Evolutionary conservation across 805 yeast species (phyloP), one percentile per base, ranked within the genome.

Genomic region (Candida wancherniae): DNA sequence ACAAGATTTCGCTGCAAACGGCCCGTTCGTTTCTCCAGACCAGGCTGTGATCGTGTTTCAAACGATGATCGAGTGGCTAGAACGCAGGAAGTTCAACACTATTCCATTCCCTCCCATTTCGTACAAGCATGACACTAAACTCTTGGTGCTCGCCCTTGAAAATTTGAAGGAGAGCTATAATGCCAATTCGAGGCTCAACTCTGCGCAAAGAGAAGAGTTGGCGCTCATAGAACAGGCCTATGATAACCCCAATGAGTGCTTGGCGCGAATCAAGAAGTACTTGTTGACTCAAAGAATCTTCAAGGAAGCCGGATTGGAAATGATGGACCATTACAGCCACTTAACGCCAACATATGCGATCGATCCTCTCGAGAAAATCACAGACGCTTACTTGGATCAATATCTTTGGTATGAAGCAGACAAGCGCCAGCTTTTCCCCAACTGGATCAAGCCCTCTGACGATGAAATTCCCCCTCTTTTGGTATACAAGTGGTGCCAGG

Each of bases 401-500:
- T 92, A 90, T 47, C 61, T 92, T 26, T 92, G 97, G 96, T 90
- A 83, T 57, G 97, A 92, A 52, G 90, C 92, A 7, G 95, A 85
- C 33, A 79, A 83, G 51, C 62, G 96, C 37, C 75, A 79, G 6
- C 58, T 92, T 16, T 92, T 92, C 58, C 99, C 99, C 4, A 81
- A 80, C 52, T 92, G 98, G 98, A 71, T 92, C 22, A 92, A 92
- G 52, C 98, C 99, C 6, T 77, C 84, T 44, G 98, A 92, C 48
- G 73, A 84, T 17, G 98, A 92, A 56, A 81, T 92, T 14, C 94
- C 97, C 0, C 98, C 96, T 0, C 57, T 88, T 19, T 63, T 90
- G 39, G 94, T 84, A 1, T 87, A 90, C 59, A 90, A 88, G 51
- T 92, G 96, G 95, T 78, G 86, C 47, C 94, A 84, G 48, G 95